Base-by-base conservation (phyloP, 2,329 filamentous ascomycete genomes). In the Pseudophaeomoniella oleicola region DNA sequence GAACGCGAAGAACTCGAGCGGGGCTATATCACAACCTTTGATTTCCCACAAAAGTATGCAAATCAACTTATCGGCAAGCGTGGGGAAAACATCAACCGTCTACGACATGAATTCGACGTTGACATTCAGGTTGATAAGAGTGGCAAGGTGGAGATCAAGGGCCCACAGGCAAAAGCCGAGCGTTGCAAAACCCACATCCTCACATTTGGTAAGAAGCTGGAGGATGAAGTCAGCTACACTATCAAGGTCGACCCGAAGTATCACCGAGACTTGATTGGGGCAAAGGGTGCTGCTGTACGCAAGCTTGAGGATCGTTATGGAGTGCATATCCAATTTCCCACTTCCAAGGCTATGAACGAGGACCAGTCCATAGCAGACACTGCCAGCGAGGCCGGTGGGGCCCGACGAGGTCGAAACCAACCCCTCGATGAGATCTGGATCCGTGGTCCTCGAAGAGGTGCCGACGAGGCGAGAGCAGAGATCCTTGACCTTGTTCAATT, bases 271-370 rank as follows among this genome's bases (percentile, higher is more conserved):
- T 69, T 98, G 38, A 98, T 98, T 49, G 90, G 90, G 34, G 73
- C 83, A 14, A 79, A 83, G 50, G 90, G 90, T 41, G 75, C 69
- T 51, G 83, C 92, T 54, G 88, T 98, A 52, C 90, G 90, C 62
- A 80, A 83, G 46, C 72, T 98, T 16, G 87, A 98, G 60, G 84
- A 79, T 38, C 81, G 87, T 33, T 94, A 98, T 67, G 80, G 81
- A 53, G 90, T 98, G 30, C 78, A 87, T 44, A 90, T 98, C 49
- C 88, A 94, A 63, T 98, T 98, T 67, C 90, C 90, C 30, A 83
- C 86, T 54, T 50, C 50, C 36, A 56, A 55, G 35, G 57, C 44
- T 30, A 9, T 27, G 22, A 68, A 72, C 41, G 82, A 90, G 41
- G 85, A 92, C 39, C 71, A 77, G 40, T 73, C 76, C 11, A 71